phyloP scores from a whole-genome alignment of 441 rosid species.

The Jatropha multifida region DNA sequence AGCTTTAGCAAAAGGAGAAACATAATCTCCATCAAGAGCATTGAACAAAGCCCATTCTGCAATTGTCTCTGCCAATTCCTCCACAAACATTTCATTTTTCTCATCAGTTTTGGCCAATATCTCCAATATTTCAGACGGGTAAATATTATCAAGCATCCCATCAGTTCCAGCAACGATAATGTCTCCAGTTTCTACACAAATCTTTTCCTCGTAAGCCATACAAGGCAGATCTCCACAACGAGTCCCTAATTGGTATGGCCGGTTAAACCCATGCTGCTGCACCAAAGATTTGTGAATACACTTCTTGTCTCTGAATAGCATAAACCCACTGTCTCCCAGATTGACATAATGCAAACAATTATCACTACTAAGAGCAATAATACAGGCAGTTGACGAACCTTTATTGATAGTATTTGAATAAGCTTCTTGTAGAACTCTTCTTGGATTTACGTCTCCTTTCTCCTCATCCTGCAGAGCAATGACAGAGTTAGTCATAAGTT shows the following conservation, averaged over 20 bases:
- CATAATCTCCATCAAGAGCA: neutral
- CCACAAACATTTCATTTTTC: neutral
- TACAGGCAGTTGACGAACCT: constrained; percentile 28
- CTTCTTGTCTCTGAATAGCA: constrained; percentile 20
- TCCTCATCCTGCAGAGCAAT: neutral
- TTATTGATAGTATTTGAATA: constrained; percentile 1
- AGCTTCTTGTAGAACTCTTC: constrained; percentile 8
- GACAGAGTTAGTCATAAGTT: constrained; percentile 19
- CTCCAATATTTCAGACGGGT: constrained; percentile 1
- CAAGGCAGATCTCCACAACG: neutral
- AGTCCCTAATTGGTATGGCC: constrained; percentile 28
- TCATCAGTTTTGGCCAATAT: neutral
- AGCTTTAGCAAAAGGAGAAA: constrained; percentile 12
- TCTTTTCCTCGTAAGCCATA: neutral
- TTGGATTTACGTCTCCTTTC: constrained; percentile 8
- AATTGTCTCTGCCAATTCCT: constrained; percentile 5
- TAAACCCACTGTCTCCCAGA: constrained; percentile 37
- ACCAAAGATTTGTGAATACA: constrained; percentile 18
- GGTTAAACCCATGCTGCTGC: constrained; percentile 30
- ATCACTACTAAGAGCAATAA: constrained; percentile 7
- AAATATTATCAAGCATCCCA: constrained; percentile 24
- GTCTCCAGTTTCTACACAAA: constrained; percentile 9
- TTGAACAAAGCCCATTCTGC: constrained; percentile 12
- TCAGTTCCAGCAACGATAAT: constrained; percentile 17
- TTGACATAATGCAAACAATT: constrained; percentile 11